Conservation (phyloP, 805 yeast species). For the Candida gorgasii region DNA sequence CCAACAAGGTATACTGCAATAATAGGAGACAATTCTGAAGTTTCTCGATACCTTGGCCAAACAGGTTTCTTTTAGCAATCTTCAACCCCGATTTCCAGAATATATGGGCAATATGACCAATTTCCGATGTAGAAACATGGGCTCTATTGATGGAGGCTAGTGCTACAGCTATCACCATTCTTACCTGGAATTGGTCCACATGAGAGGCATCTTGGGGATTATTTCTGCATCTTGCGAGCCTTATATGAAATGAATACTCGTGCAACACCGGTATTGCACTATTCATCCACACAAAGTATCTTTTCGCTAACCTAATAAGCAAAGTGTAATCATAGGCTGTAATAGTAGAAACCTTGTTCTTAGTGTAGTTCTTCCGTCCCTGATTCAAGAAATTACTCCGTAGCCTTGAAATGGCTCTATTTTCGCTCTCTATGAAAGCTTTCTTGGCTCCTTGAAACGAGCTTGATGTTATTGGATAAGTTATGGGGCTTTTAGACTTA, state of each 20-base stretch:
- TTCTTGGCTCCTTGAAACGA: slow-evolving; percentile 10
- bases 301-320: slow-evolving; percentile 10
- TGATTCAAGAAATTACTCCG: slow-evolving; percentile 15
- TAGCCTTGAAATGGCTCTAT: slow-evolving; percentile 13
- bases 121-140: slow-evolving; percentile 16
- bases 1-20: slow-evolving; percentile 16
- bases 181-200: slow-evolving; percentile 13
- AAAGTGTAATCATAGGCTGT: slow-evolving; percentile 14
- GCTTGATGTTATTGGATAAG: background rate
- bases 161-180: slow-evolving; percentile 15
- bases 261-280: slow-evolving; percentile 18
- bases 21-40: slow-evolving; percentile 14
- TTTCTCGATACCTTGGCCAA: slow-evolving; percentile 14
- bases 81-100: slow-evolving; percentile 17
- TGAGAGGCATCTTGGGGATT: slow-evolving; percentile 10
- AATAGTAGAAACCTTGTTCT: slow-evolving; percentile 12
- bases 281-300: slow-evolving; percentile 16
- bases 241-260: slow-evolving; percentile 13
- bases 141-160: slow-evolving; percentile 15
- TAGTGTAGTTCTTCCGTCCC: slow-evolving; percentile 10
- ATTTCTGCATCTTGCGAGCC: slow-evolving; percentile 11
- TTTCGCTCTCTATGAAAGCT: slow-evolving; percentile 15
- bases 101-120: slow-evolving; percentile 15
- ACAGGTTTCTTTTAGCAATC: slow-evolving; percentile 2
- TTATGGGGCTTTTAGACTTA: background rate